Base-by-base conservation (phyloP, 1,139 yeast species). In the Candida sp. region DNA sequence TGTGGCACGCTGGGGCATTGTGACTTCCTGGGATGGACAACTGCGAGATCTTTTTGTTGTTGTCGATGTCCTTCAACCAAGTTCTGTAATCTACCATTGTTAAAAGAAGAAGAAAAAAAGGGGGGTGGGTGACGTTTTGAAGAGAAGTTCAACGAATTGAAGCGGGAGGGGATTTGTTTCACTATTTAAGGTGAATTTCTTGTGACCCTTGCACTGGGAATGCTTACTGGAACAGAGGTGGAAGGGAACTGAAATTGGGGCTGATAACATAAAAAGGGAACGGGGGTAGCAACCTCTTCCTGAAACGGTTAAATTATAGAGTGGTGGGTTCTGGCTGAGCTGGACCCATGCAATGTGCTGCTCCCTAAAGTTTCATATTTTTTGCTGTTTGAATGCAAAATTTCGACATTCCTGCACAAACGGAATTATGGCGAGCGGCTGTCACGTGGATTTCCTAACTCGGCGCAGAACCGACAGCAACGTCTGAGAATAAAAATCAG, bases 11-110 rank as follows among this genome's bases (percentile, higher is more conserved):
- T 9, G 89, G 91, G 32, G 90, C 78, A 63, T 88, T 88, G 72
- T 89, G 96, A 17, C 96, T 88, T 12, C 96, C 96, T 5, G 96
- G 92, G 51, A 88, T 75, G 0, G 93, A 76, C 52, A 89, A 74
- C 56, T 78, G 71, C 6, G 87, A 75, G 46, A 88, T 56, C 38
- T 64, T 63, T 40, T 78, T 72, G 65, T 84, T 74, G 65, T 86
- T 90, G 52, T 73, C 69, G 52, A 87, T 63, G 11, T 78, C 75
- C 42, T 69, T 66, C 72, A 85, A 70, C 96, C 96, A 88, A 47
- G 70, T 53, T 57, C 66, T 66, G 60, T 72, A 75, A 53, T 75
- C 59, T 43, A 76, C 80, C 81, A 77, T 77, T 55, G 17, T 28
- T 22, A 27, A 28, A 28, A 27, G 17, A 5, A 39, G 12, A 26